These are phyloP conservation scores for Penicillium janthinellum DNA, from an alignment of 2,329 filamentous ascomycete genomes.

Conservation along the genomic window DNA sequence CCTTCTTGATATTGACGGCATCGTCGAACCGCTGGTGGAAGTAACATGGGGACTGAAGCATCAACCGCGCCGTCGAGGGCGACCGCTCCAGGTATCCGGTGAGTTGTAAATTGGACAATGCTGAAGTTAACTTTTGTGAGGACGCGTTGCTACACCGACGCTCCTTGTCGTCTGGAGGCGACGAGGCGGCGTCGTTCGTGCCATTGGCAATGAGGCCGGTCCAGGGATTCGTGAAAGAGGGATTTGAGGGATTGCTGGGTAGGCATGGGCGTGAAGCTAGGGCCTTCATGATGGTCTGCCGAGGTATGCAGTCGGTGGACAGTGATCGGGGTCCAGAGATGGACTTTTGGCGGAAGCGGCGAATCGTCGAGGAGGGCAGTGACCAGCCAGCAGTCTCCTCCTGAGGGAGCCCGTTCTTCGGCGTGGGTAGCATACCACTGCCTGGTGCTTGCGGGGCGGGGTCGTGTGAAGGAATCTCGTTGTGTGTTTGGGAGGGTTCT, in stretches of 20 bases:
- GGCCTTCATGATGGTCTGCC: slow-evolving; percentile 81
- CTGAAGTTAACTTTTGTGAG: slow-evolving; percentile 64
- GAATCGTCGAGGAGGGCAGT: slow-evolving; percentile 34
- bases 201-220: slow-evolving; percentile 59
- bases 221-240: slow-evolving; percentile 61
- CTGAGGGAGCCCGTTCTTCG: slow-evolving; percentile 22
- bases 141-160: slow-evolving; percentile 49
- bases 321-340: slow-evolving; percentile 42
- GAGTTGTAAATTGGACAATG: slow-evolving; percentile 56
- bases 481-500: slow-evolving; percentile 44
- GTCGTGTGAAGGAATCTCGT: slow-evolving; percentile 33
- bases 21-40: slow-evolving; percentile 98
- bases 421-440: slow-evolving; percentile 23
- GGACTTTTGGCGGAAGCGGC: slow-evolving; percentile 39
- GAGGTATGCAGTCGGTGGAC: slow-evolving; percentile 69
- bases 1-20: slow-evolving; percentile 90
- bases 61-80: slow-evolving; percentile 54
- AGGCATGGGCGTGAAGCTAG: slow-evolving; percentile 64
- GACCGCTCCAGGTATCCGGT: slow-evolving; percentile 46
- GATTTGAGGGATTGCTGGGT: slow-evolving; percentile 52
- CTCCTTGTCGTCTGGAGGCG: slow-evolving; percentile 29
- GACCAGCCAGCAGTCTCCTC: slow-evolving; percentile 31
- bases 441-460: slow-evolving; percentile 21
- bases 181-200: slow-evolving; percentile 19
- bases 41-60: slow-evolving; percentile 90